These are phyloP conservation scores for Sonneratia alba DNA, from an alignment of 345 rosid genomes.

Conservation along the genomic window DNA sequence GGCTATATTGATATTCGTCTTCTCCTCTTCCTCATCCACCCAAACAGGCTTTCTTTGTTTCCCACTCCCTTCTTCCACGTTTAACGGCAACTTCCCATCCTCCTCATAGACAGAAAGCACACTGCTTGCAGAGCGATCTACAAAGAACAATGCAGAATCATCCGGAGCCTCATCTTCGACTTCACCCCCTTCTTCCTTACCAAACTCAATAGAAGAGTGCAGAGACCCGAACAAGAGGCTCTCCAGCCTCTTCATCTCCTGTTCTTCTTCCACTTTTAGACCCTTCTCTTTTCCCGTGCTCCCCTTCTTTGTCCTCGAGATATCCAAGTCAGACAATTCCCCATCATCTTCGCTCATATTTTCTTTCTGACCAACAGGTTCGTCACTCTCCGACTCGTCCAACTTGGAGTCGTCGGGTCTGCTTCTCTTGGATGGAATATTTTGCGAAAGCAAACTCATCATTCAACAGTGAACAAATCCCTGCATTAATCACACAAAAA, in stretches of 20 bases:
- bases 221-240: slow-evolving; percentile 66
- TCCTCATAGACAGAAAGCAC: slow-evolving; percentile 25
- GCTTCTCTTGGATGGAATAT: not conserved
- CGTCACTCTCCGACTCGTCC: not conserved
- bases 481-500: not conserved
- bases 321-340: slow-evolving; percentile 24
- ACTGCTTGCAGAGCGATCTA: slow-evolving; percentile 41
- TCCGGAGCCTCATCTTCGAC: slow-evolving; percentile 17
- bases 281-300: slow-evolving; percentile 27
- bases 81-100: slow-evolving; percentile 21
- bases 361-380: not conserved
- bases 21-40: slow-evolving; percentile 90
- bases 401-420: not conserved
- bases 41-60: slow-evolving; percentile 53
- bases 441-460: slow-evolving; percentile 5
- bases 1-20: slow-evolving; percentile 42
- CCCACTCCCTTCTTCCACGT: slow-evolving; percentile 32
- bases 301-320: slow-evolving; percentile 46
- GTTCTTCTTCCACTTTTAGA: slow-evolving; percentile 37
- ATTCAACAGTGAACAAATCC: not conserved
- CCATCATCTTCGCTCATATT: slow-evolving; percentile 21
- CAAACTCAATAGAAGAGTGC: slow-evolving; percentile 65
- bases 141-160: slow-evolving; percentile 42
- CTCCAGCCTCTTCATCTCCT: slow-evolving; percentile 68
- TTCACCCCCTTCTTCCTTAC: slow-evolving; percentile 33